Percentiles rank a stretch among this genome's conserved stretches.
These are phyloP conservation scores for Croton setiger DNA, from an alignment of 441 rosid species.

Conservation along the genomic window DNA sequence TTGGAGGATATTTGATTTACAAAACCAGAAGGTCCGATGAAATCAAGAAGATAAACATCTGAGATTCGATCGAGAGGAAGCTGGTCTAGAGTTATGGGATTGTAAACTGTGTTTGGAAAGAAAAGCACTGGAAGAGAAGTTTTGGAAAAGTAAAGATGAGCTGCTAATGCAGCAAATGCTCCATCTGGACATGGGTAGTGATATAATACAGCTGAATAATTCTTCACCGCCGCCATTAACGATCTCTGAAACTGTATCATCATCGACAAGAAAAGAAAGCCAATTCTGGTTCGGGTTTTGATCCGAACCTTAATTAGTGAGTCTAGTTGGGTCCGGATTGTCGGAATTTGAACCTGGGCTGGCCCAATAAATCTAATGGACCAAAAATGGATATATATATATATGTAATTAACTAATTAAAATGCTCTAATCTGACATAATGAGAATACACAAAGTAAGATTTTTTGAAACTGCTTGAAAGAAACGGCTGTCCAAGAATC, in stretches of 20 bases:
- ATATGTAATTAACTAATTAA: no score
- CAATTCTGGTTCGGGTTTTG: no score
- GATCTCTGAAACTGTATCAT: no score
- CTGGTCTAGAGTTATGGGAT: slow-evolving; percentile 41
- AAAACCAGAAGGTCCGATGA: slow-evolving; percentile 58
- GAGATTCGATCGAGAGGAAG: slow-evolving; percentile 58
- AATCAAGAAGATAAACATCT: slow-evolving; percentile 65
- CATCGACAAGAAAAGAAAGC: no score
- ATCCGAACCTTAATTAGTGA: no score
- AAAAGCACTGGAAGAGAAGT: slow-evolving; percentile 44
- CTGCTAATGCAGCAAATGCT: slow-evolving; percentile 66
- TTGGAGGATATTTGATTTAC: slow-evolving; percentile 44
- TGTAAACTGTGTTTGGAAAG: slow-evolving; percentile 67
- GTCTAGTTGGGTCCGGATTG: no score
- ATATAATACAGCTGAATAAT: slow-evolving; percentile 49
- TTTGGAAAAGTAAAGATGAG: slow-evolving; percentile 61
- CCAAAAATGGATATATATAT: no score
- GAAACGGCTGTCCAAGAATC: slow-evolving; percentile 74
- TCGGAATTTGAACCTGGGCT: no score
- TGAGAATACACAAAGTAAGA: no score
- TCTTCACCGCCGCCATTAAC: neutral
- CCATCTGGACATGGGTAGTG: slow-evolving; percentile 83
- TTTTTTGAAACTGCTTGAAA: slow-evolving; percentile 33
- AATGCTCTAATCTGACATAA: no score
- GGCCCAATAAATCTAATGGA: no score